These are phyloP conservation scores for Arthrobotrys sinensis DNA, from an alignment of 2,329 filamentous ascomycete species.

Conservation along the genomic window DNA sequence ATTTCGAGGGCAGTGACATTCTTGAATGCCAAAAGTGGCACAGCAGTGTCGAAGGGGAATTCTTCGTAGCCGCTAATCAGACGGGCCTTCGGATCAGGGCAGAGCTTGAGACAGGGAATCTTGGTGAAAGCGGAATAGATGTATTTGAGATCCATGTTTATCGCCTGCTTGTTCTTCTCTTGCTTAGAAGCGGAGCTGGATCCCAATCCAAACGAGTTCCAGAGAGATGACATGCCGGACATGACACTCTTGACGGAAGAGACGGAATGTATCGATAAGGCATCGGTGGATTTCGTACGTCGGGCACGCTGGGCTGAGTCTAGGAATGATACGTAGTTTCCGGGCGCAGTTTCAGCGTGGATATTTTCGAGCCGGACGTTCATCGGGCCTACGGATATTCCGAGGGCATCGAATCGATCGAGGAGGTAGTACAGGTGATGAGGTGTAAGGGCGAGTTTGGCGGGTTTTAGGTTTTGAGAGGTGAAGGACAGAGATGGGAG, in stretches of 20 bases:
- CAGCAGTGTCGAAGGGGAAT: conserved; percentile 97
- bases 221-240: conserved; percentile 94
- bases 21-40: conserved; percentile 97
- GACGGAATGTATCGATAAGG: conserved; percentile 92
- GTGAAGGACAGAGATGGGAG: conserved; percentile 87
- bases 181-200: conserved; percentile 85
- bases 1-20: conserved; percentile 95
- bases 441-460: conserved; percentile 91
- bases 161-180: conserved; percentile 88
- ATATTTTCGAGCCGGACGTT: conserved; percentile 95
- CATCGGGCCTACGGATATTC: conserved; percentile 93
- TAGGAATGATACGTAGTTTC: conserved; percentile 96
- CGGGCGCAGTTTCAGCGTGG: conserved; percentile 85
- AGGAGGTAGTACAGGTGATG: conserved; percentile 98
- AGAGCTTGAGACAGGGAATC: conserved; percentile 89
- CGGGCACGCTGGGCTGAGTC: conserved; percentile 62
- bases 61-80: conserved; percentile 95
- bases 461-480: conserved; percentile 87
- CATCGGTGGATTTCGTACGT: conserved; percentile 83
- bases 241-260: conserved; percentile 97
- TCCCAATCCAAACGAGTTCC: conserved; percentile 88
- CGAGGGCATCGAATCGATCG: conserved; percentile 92
- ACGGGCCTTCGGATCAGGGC: conserved; percentile 92
- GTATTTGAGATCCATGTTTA: conserved; percentile 92
- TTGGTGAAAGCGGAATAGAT: conserved; percentile 99